Evolutionary conservation across 2,329 filamentous ascomycete genomes (phyloP), one percentile per base, ranked within the genome.

Genomic region (Neopestalotiopsis sp.): DNA sequence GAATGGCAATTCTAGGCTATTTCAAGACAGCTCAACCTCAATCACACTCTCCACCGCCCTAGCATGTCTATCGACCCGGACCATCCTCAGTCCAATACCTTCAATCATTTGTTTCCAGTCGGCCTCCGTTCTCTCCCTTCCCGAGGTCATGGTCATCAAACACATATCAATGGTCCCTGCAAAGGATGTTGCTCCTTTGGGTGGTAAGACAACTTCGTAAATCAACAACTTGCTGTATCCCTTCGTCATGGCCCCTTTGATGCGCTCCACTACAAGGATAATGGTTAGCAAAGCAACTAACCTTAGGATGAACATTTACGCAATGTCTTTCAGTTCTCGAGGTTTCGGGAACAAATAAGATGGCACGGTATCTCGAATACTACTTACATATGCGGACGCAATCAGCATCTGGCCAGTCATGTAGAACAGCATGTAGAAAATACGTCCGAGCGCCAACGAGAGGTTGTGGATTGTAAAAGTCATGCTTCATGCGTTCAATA

Each of bases 171-270:
- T 42, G 9, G 65, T 61, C 1, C 61, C 60, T 61, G 56, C 49
- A 4, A 65, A 38, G 13, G 30, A 42, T 32, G 58, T 67, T 2
- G 64, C 68, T 4, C 64, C 63, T 20, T 28, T 30, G 5, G 68
- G 40, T 5, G 68, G 68, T 3, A 69, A 20, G 12, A 65, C 58
- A 9, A 64, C 56, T 34, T 69, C 68, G n/a, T 61, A 67, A 56
- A 86, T 77, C 17, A 86, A 71, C 4, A 85, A 56, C 65, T 82
- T 81, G 9, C 80, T 82, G 70, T 82, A 79, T 62, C 79, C 75
- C 62, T 69, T 73, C 32, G 90, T 90, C 82, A 89, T 89, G 2
- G 81, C 85, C 72, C 89, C 88, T 28, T 89, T 83, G 1, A 69
- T 68, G 6, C 81, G 73, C 24, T 70, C 69, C 14, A 84, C 45